Percentiles rank a stretch among this genome's conserved stretches.
Conservation (phyloP, 805 yeast species). For the Myxozyma melibiosi region DNA sequence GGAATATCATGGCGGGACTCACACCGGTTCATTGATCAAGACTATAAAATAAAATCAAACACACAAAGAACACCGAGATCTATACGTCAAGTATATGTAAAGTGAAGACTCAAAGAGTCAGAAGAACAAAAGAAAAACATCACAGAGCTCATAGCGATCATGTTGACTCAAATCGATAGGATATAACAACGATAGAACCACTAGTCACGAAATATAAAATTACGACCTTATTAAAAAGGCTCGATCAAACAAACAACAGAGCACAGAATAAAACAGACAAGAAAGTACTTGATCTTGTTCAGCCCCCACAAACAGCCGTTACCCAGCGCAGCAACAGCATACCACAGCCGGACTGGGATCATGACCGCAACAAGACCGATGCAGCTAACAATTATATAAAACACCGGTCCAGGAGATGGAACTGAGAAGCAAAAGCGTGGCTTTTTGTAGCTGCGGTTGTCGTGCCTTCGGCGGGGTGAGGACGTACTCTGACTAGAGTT, state of each 20-base stretch:
- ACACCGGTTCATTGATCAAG: no score
- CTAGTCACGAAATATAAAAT: background rate
- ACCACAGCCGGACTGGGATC: background rate
- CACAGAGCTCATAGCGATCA: no score
- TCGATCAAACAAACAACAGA: constrained; percentile 5
- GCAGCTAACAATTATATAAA: constrained; percentile 4
- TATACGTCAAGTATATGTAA: no score
- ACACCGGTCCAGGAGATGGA: background rate
- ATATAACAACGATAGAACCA: background rate
- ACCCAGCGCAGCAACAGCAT: background rate
- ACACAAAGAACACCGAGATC: no score
- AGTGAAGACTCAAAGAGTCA: no score
- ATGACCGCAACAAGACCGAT: background rate
- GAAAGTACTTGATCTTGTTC: background rate
- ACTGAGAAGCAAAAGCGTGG: no score
- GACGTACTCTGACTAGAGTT: no score
- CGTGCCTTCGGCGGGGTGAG: no score
- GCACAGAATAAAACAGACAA: constrained; percentile 8
- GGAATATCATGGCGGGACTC: no score
- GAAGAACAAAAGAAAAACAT: no score
- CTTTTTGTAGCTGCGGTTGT: no score
- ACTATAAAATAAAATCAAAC: no score
- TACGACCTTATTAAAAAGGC: background rate
- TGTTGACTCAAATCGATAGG: background rate
- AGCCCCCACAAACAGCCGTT: background rate